Evolutionary conservation across 495 filamentous ascomycete species (phyloP).

Genomic region (Pyronema omphalodes): DNA sequence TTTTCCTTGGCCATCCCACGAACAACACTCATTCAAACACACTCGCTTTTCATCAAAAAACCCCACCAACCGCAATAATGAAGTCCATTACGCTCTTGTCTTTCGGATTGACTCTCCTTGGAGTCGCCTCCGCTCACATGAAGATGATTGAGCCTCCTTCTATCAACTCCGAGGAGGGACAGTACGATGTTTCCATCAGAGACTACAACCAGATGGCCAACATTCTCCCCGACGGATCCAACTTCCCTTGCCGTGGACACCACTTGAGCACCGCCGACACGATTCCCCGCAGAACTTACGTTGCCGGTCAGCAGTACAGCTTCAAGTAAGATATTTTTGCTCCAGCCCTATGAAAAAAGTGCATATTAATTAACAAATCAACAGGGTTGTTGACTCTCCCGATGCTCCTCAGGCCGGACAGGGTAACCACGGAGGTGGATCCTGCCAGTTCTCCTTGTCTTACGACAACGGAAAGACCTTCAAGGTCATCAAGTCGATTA

Average conservation of each 20-base stretch:
- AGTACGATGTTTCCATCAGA: too few species aligned
- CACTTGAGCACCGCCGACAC: too few species aligned
- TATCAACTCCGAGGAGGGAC: neutral
- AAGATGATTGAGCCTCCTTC: neutral
- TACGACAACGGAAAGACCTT: conserved; percentile 45
- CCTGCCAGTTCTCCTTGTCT: conserved; percentile 44
- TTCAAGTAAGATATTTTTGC: neutral
- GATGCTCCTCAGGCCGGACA: neutral
- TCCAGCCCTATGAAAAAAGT: neutral
- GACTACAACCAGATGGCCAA: too few species aligned
- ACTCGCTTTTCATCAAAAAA: too few species aligned
- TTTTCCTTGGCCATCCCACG: too few species aligned
- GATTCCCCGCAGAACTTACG: too few species aligned
- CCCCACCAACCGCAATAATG: too few species aligned
- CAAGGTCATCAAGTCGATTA: conserved; percentile 46
- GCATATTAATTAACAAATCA: neutral
- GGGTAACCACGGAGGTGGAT: conserved; percentile 42
- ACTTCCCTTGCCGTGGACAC: too few species aligned
- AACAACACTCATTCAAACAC: too few species aligned
- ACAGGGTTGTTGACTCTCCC: conserved; percentile 28
- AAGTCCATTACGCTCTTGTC: too few species aligned
- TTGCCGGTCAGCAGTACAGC: neutral
- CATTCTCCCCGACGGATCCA: too few species aligned
- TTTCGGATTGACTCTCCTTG: too few species aligned
- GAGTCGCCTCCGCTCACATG: neutral